Conservation (phyloP, 805 yeast genomes). For the Kuraishia ogatae region DNA sequence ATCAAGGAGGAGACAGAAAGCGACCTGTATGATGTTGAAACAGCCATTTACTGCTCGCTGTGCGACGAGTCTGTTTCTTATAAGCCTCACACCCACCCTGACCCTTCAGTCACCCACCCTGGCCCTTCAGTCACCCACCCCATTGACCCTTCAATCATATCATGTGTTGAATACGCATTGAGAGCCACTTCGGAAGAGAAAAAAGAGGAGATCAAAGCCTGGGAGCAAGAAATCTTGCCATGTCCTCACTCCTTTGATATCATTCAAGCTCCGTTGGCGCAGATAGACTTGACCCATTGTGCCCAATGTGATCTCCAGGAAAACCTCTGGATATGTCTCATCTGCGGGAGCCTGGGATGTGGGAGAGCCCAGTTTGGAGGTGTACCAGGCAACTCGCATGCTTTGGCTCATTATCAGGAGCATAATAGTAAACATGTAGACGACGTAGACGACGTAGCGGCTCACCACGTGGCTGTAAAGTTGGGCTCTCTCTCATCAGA, state of each 20-base stretch:
- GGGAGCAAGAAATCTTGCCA: constrained; percentile 83
- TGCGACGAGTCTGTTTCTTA: constrained; percentile 15
- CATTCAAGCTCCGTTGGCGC: constrained; percentile 23
- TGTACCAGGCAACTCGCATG: constrained; percentile 90
- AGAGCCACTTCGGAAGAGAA: constrained; percentile 49
- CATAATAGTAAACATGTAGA: constrained; percentile 72
- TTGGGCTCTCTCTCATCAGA: constrained; percentile 79
- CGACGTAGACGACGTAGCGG: no score
- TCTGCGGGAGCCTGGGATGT: constrained; percentile 89
- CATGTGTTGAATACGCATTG: constrained; percentile 35
- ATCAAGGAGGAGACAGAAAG: constrained; percentile 54
- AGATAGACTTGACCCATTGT: constrained; percentile 36
- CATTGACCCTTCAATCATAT: constrained; percentile 8
- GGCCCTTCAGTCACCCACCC: neutral
- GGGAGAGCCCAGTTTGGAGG: constrained; percentile 95
- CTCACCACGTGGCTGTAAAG: constrained; percentile 83
- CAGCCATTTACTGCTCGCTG: constrained; percentile 30
- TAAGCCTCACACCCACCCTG: no score
- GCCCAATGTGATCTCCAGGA: constrained; percentile 52
- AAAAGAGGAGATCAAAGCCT: constrained; percentile 69
- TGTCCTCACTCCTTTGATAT: constrained; percentile 70
- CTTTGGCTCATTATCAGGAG: constrained; percentile 53
- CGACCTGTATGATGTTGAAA: constrained; percentile 44
- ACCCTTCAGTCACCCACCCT: neutral
- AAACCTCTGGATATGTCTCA: constrained; percentile 88